phyloP scores from a whole-genome alignment of 768 basidiomycete genomes.

The Russula olivacea region DNA sequence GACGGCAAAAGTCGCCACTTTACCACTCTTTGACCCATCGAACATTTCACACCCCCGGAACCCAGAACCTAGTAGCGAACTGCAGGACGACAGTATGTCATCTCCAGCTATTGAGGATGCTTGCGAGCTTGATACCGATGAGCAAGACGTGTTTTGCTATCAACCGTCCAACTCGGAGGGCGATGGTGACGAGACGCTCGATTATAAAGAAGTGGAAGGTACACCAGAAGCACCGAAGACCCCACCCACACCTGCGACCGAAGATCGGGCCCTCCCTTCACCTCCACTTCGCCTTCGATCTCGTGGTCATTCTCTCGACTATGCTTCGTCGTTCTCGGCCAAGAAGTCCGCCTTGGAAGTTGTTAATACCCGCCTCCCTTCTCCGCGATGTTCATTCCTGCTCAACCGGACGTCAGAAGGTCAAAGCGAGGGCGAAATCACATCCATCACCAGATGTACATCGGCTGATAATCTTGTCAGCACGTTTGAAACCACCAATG shows the following conservation, averaged over 20 bases:
- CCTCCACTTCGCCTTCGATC: not conserved
- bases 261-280: not conserved
- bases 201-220: slow-evolving; percentile 12
- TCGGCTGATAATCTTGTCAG: slow-evolving; percentile 3
- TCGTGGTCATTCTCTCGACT: not conserved
- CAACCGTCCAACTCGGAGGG: not conserved
- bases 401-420: not conserved
- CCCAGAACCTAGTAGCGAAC: not conserved
- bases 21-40: not conserved
- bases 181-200: slow-evolving; percentile 6
- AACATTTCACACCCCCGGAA: not conserved
- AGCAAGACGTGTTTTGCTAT: not conserved
- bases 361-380: not conserved
- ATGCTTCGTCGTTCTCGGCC: not conserved
- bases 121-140: not conserved
- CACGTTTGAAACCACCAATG: not conserved
- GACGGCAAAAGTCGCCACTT: not conserved
- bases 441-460: not conserved
- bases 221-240: not conserved
- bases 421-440: not conserved
- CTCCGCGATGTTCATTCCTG: not conserved
- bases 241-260: not conserved
- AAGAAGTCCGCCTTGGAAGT: not conserved
- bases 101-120: not conserved
- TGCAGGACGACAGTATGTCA: not conserved